Percentiles rank a stretch among this genome's conserved stretches.
Conservation (phyloP, 176 grass and related monocot genomes). For the Juncus inflexus region DNA sequence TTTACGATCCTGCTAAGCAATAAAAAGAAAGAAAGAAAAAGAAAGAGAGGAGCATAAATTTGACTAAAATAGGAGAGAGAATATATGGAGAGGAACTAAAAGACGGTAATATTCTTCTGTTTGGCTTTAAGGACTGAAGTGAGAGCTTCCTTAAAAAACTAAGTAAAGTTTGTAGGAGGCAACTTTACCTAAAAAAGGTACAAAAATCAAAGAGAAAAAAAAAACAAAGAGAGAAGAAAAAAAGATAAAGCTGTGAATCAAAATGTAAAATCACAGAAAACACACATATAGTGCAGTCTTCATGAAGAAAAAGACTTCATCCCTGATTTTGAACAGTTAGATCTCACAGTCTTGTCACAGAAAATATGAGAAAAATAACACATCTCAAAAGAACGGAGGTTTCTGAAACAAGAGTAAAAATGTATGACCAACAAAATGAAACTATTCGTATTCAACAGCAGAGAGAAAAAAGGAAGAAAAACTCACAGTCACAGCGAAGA, state of each 20-base stretch:
- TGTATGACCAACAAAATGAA: no score
- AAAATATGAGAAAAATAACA: not conserved
- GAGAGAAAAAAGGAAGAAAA: not conserved
- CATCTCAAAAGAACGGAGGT: not conserved
- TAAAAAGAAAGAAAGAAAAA: constrained; percentile 30
- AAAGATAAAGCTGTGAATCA: constrained; percentile 25
- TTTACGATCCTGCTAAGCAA: constrained; percentile 20
- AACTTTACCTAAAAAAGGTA: constrained; percentile 36
- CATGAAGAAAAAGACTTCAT: no score
- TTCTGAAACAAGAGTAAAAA: no score
- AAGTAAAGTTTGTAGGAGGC: constrained; percentile 59
- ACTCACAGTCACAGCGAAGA: constrained; percentile 18
- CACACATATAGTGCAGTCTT: no score
- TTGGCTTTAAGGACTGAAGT: constrained; percentile 23
- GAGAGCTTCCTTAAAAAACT: constrained; percentile 34
- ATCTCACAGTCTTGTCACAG: constrained; percentile 4
- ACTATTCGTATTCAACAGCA: not conserved
- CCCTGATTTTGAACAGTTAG: not conserved
- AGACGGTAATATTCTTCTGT: constrained; percentile 25
- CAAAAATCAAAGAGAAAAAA: constrained; percentile 1
- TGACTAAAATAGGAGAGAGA: constrained; percentile 21
- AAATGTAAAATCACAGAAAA: constrained; percentile 5
- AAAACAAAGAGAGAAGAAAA: not conserved
- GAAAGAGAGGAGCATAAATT: constrained; percentile 28
- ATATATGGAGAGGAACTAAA: not conserved